Base-by-base conservation (phyloP, 1,284 basidiomycete genomes). In the Apiotrichum mycotoxinovorans region DNA sequence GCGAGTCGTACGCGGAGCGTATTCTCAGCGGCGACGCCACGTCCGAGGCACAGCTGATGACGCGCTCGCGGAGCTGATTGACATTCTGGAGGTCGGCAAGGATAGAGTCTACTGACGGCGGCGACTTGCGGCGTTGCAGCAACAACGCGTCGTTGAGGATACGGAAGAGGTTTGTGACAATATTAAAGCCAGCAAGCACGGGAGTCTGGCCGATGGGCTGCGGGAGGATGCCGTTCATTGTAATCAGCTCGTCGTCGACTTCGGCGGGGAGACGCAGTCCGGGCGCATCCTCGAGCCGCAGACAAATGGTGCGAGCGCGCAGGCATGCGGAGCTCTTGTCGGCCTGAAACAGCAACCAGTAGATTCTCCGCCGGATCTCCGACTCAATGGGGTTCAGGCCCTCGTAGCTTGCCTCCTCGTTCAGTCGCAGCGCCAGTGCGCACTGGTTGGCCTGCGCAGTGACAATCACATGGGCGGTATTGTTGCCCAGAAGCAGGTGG, bases 171-270 rank as follows among this genome's bases (percentile, higher is more conserved):
- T 68, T 66, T 8, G 71, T 73, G 15, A 65, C 63, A 12, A 72
- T 62, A 57, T 73, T 74, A 65, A 78, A 75, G 4, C 73, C 73
- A 15, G 67, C 60, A 22, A 75, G 70, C 14, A 70, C 60, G 3
- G 74, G 68, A 10, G 71, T 73, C 12, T 60, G 60, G 10, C 67
- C 71, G 0, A 54, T 33, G 0, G 72, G 69, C 56, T 75, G 74
- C 3, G 70, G 68, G 18, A 69, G 54, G 25, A 75, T 67, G 0
- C 74, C 73, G 23, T 62, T 60, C 0, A 59, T 25, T 0, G 74
- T 74, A 63, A 78, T 78, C 43, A 70, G 64, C 35, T 74, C 72
- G 56, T 78, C 76, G 56, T 75, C 73, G 14, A 75, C 69, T 58
- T 78, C 74, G 17, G 70, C 51, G 0, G 75, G 74, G 18, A 74